phyloP scores from a whole-genome alignment of 495 filamentous ascomycete species.

The Penicillium odoratum region DNA sequence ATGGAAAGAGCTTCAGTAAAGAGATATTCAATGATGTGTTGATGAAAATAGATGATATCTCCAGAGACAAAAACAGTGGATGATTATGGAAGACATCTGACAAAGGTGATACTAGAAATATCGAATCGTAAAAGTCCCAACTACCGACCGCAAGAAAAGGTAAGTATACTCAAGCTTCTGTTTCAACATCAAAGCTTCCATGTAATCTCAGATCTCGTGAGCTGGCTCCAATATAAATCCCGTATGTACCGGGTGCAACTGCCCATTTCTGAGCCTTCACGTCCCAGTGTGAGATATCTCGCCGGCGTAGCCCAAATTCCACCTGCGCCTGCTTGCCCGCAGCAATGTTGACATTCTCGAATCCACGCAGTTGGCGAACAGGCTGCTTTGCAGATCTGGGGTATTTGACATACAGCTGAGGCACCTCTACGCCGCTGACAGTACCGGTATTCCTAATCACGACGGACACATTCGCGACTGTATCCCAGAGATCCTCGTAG shows the following conservation, averaged over 20 bases:
- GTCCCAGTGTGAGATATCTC: constrained; percentile 77
- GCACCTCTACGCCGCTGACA: constrained; percentile 52
- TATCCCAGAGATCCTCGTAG: not conserved
- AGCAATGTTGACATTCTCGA: constrained; percentile 65
- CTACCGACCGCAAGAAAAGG: not conserved
- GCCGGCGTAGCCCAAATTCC: constrained; percentile 61
- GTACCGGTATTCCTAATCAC: constrained; percentile 51
- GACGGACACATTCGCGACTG: constrained; percentile 32
- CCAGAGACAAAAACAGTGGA: no score
- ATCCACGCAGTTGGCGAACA: constrained; percentile 59
- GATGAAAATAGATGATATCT: no score
- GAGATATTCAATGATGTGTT: no score
- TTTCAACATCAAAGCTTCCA: not conserved
- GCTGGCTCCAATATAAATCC: constrained; percentile 19
- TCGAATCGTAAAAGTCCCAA: not conserved
- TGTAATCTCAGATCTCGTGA: constrained; percentile 1
- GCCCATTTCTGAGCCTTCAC: constrained; percentile 70
- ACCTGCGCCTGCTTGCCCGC: constrained; percentile 53
- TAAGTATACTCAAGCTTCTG: not conserved
- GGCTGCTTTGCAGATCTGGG: constrained; percentile 17
- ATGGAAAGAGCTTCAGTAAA: no score
- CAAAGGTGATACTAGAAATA: no score
- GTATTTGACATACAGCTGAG: constrained; percentile 50
- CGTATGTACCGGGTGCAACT: constrained; percentile 43
- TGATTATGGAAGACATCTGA: not conserved